Conservation (phyloP, 371 early-diverging fungal species). For the Haplosporangium sp. region DNA sequence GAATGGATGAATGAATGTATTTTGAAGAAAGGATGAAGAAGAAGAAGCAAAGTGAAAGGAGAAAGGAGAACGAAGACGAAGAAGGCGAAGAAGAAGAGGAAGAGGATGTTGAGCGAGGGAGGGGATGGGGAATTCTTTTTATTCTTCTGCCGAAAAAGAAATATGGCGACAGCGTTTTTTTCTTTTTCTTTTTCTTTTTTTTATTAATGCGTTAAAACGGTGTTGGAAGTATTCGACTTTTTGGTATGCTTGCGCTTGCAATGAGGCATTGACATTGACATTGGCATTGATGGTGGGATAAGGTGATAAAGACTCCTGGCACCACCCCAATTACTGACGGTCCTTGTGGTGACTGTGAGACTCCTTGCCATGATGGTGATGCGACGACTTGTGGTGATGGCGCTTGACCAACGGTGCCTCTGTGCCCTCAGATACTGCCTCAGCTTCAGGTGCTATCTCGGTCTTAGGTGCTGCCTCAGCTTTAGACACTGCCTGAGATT, state of each 20-base stretch:
- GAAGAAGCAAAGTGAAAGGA: background rate
- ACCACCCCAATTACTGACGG: background rate
- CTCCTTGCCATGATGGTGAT: slow-evolving; percentile 5
- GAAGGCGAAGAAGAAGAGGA: background rate
- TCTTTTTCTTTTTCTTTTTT: background rate
- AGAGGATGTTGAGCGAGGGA: background rate
- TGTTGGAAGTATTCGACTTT: too few relatives aligned
- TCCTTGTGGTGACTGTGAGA: slow-evolving; percentile 1
- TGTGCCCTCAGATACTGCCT: background rate
- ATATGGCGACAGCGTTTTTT: background rate
- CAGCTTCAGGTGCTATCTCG: background rate
- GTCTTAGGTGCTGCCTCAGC: background rate
- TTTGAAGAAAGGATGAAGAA: background rate
- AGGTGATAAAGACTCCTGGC: too few relatives aligned
- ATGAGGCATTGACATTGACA: too few relatives aligned
- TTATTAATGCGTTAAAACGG: background rate
- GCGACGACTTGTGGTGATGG: slow-evolving; percentile 12
- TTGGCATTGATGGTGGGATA: too few relatives aligned
- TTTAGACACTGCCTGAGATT: background rate
- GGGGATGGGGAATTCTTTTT: background rate
- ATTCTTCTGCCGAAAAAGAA: background rate
- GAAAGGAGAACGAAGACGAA: background rate
- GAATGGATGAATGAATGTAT: background rate
- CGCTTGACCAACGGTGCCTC: slow-evolving; percentile 9
- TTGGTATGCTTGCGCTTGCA: too few relatives aligned